Base-by-base conservation (phyloP, 1,284 basidiomycete genomes). In the Schizophyllum amplum region DNA sequence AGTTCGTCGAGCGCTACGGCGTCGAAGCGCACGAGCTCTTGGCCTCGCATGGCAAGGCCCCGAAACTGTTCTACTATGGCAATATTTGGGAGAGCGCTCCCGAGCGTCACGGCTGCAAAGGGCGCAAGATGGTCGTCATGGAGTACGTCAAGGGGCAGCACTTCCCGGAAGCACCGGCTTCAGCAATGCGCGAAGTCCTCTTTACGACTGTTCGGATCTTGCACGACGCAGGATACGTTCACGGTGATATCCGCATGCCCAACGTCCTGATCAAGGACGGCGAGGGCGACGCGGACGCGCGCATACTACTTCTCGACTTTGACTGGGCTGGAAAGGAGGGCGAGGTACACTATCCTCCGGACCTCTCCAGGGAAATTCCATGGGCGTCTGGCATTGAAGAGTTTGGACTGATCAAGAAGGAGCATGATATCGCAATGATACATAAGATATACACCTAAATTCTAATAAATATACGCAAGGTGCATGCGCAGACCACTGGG, bases 1-100 rank as follows among this genome's bases (percentile, higher is more conserved):
- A 65, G 51, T 63, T 63, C 47, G 62, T 60, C 21, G 47, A 53
- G 24, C 52, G 53, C 9, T 65, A 65, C 51, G 59, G 59, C 15
- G 26, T 15, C 50, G 53, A 55, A 20, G 57, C 47, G 22, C 59
- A 61, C 48, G 1, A 48, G 47, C 53, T 56, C 21, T 48, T 61
- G 0, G 55, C 51, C 13, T 1, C 17, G 0, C 1, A 52, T 1
- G 5, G 22, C 17, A 27, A 52, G 22, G 58, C 60, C 9, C 57
- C 58, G 5, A 51, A 4, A 26, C 51, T 61, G 9, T 47, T 42
- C 15, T 53, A 56, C 49, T 59, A 9, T 26, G 55, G 52, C 22
- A 26, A 27, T 13, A 6, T 59, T 0, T 17, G 24, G 27, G 25
- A 52, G 22, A 27, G n/a, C 42, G 42, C 42, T 11, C n/a, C n/a